These are phyloP conservation scores for Larix kaempferi DNA, from an alignment of 75 land plant genomes.

Conservation along the genomic window DNA sequence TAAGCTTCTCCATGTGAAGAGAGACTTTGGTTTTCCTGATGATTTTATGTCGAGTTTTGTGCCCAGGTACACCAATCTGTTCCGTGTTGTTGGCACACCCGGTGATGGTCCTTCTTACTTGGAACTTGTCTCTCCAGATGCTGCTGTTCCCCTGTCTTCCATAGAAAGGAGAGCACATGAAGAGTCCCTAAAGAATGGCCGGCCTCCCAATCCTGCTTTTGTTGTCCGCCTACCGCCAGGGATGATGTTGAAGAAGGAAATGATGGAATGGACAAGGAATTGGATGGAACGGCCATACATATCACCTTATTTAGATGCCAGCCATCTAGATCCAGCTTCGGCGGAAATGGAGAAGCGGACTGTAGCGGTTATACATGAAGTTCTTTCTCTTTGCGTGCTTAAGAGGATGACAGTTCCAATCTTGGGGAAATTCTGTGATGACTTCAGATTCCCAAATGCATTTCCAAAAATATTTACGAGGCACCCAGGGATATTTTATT, in stretches of 20 bases:
- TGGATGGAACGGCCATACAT: slow-evolving; percentile 72
- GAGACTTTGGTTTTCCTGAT: slow-evolving; percentile 72
- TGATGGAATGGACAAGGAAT: slow-evolving; percentile 65
- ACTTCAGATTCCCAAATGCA: slow-evolving; percentile 60
- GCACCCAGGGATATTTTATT: slow-evolving; percentile 78
- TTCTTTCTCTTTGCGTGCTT: slow-evolving; percentile 49
- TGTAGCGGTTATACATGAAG: slow-evolving; percentile 67
- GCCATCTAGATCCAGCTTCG: slow-evolving; percentile 37
- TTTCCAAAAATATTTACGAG: slow-evolving; percentile 50
- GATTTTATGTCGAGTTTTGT: slow-evolving; percentile 48
- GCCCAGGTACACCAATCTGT: slow-evolving; percentile 38
- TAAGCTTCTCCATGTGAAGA: slow-evolving; percentile 51
- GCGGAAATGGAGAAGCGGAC: slow-evolving; percentile 71
- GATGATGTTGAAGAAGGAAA: slow-evolving; percentile 61
- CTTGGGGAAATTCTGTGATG: slow-evolving; percentile 56
- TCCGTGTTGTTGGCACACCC: slow-evolving; percentile 31
- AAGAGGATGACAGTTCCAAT: slow-evolving; percentile 49
- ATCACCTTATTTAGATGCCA: slow-evolving; percentile 62
- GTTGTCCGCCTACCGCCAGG: slow-evolving; percentile 38
- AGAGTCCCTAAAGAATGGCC: slow-evolving; percentile 33
- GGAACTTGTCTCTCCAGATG: slow-evolving; percentile 57
- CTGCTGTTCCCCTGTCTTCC: slow-evolving; percentile 55
- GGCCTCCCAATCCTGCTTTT: slow-evolving; percentile 48
- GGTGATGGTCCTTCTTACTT: slow-evolving; percentile 32
- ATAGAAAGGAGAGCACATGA: slow-evolving; percentile 45